Percentiles rank a stretch among this genome's conserved stretches.
These are phyloP conservation scores for Gentiana straminea DNA, from an alignment of 257 asterid species.

Conservation along the genomic window DNA sequence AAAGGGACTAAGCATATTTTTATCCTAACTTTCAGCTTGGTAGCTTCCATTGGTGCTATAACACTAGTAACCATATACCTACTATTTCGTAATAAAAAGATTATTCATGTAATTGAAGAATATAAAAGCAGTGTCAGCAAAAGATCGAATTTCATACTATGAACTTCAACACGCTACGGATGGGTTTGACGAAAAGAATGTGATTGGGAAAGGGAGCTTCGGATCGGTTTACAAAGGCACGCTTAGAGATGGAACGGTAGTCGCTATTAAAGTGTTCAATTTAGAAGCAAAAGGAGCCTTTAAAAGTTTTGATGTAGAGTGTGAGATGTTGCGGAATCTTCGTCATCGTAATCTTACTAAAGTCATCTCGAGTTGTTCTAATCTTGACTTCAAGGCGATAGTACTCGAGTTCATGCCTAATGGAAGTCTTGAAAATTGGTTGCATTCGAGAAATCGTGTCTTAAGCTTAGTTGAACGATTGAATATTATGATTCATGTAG, in stretches of 20 bases:
- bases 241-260: background rate
- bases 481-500: slow-evolving; percentile 10
- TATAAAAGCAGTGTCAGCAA: too few species aligned
- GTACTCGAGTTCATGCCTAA: slow-evolving; percentile 12
- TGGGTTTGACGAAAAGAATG: slow-evolving; percentile 3
- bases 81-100: too few species aligned
- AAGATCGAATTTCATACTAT: background rate
- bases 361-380: slow-evolving; percentile 5
- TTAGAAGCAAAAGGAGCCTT: background rate
- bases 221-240: too few species aligned
- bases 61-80: too few species aligned
- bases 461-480: background rate
- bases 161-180: slow-evolving; percentile 2
- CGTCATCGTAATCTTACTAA: slow-evolving; percentile 11
- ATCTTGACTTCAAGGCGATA: slow-evolving; percentile 7
- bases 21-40: too few species aligned
- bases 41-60: too few species aligned
- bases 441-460: background rate
- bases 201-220: background rate
- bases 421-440: slow-evolving; percentile 10
- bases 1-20: too few species aligned
- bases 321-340: background rate
- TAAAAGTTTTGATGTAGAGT: slow-evolving; percentile 4
- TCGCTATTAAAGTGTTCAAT: slow-evolving; percentile 6
- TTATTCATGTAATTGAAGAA: too few species aligned